phyloP scores from a whole-genome alignment of 2,329 filamentous ascomycete species.

The Alternaria brassicicola region DNA sequence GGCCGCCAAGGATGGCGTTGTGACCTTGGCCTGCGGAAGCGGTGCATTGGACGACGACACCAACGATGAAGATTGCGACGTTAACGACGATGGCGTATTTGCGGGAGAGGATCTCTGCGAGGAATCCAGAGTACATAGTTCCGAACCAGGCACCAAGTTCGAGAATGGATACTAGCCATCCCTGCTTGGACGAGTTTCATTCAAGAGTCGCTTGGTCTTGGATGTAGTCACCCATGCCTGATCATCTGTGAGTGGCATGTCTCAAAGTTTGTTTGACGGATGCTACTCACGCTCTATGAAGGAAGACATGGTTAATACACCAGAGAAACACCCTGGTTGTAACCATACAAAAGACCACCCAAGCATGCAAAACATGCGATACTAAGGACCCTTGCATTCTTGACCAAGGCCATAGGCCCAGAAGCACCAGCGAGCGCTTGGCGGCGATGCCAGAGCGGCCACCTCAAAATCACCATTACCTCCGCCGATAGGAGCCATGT shows the following conservation, averaged over 20 bases:
- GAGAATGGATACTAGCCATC: constrained; percentile 65
- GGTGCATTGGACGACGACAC: constrained; percentile 70
- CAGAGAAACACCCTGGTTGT: constrained; percentile 80
- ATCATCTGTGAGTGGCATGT: background rate
- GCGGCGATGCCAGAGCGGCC: constrained; percentile 50
- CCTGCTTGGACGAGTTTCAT: constrained; percentile 50
- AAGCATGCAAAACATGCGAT: constrained; percentile 61
- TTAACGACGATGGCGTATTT: constrained; percentile 73
- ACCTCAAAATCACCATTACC: constrained; percentile 45
- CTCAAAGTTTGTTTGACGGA: no score
- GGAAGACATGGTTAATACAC: constrained; percentile 61
- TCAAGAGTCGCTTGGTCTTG: constrained; percentile 30
- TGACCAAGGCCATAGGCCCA: constrained; percentile 56
- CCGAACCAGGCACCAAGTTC: constrained; percentile 79
- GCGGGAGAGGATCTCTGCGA: constrained; percentile 70
- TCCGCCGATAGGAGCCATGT: constrained; percentile 49
- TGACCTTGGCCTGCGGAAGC: constrained; percentile 60
- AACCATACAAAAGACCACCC: constrained; percentile 66
- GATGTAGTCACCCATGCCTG: constrained; percentile 52
- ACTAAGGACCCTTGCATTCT: constrained; percentile 60
- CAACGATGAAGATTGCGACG: constrained; percentile 69
- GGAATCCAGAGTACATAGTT: constrained; percentile 69
- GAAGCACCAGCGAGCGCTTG: constrained; percentile 48
- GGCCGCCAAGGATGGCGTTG: constrained; percentile 68
- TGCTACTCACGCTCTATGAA: constrained; percentile 49